A percentile compares a stretch with the other conserved stretches of the same genome.
Evolutionary conservation across 768 basidiomycete genomes (phyloP).

Genomic region (Rhodotorula taiwanensis): DNA sequence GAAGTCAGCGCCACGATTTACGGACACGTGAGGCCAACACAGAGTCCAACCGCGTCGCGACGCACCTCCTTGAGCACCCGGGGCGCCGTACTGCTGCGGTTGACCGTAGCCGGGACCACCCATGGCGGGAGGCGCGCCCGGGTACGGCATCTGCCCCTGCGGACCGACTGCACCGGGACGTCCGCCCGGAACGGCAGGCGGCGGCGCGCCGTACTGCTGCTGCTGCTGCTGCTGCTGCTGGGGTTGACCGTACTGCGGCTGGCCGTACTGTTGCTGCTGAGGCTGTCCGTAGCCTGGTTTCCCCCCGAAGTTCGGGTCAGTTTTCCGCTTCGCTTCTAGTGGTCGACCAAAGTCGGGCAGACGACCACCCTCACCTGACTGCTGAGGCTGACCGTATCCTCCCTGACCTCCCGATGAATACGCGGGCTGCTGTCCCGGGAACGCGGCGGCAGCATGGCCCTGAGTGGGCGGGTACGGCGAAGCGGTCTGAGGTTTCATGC

Average conservation of each 20-base stretch:
- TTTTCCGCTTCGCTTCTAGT: too few relatives aligned
- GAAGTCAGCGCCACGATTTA: background rate
- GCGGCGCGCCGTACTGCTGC: conserved; percentile 7
- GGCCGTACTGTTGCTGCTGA: background rate
- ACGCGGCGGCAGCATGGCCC: conserved; percentile 9
- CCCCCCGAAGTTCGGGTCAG: background rate
- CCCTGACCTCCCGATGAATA: too few relatives aligned
- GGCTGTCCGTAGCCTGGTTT: background rate
- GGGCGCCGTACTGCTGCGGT: background rate
- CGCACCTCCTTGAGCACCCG: too few relatives aligned
- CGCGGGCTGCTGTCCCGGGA: conserved; percentile 14
- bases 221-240: background rate
- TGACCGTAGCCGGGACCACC: conserved; percentile 9
- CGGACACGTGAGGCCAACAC: too few relatives aligned
- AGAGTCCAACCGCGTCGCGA: too few relatives aligned
- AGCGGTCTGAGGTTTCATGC: background rate
- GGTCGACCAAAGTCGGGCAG: too few relatives aligned
- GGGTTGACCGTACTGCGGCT: conserved; percentile 5
- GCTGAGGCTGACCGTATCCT: conserved; percentile 7
- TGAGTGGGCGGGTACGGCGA: conserved; percentile 4
- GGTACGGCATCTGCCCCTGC: conserved; percentile 14
- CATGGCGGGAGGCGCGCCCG: conserved; percentile 1
- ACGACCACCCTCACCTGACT: too few relatives aligned
- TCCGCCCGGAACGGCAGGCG: conserved; percentile 8
- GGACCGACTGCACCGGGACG: background rate